Base-by-base conservation (phyloP, 2,329 filamentous ascomycete genomes). In the Spiromastix sp. region DNA sequence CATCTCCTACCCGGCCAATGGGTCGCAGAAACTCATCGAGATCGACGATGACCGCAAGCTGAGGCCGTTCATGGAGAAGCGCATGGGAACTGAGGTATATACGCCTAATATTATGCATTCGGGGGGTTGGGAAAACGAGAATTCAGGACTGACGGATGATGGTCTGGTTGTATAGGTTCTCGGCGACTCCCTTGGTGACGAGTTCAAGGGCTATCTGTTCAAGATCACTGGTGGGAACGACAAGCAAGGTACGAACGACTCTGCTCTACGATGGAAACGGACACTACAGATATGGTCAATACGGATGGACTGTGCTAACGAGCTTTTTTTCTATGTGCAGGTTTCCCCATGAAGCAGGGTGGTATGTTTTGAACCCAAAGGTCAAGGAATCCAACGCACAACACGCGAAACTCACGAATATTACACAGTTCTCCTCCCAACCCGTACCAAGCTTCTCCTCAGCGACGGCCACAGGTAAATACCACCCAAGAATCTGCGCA, bases 291-390 rank as follows among this genome's bases (percentile, higher is more conserved):
- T 27, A 27, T 3, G 4, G 13, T 11, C 25, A 12, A n/a, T 3
- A 12, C 17, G 19, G 20, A 8, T 22, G 35, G 3, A 11, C 13
- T 15, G 22, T 15, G n/a, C 9, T 17, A 13, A 11, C n/a, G n/a
- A n/a, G n/a, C n/a, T n/a, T 39, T 27, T 5, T 24, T 24, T 7
- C 21, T 24, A 7, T 7, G 7, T 31, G 33, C 37, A 62, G 60
- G 91, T 75, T 98, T 98, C 80, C 91, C 91, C 57, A 98, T 98
- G 91, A 98, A 98, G 86, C 93, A 98, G 81, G 91, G 91, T 77
- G 58, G 63, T 67, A 66, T 55, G 63, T 64, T 43, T 37, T 34
- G 44, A 48, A 45, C 44, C 48, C 44, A 47, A 32, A n/a, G n/a
- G n/a, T 34, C 37, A 36, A 46, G 42, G 46, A 40, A 39, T 34